Conservation (phyloP, 129 eudicot genomes). For the Logfia minima region DNA sequence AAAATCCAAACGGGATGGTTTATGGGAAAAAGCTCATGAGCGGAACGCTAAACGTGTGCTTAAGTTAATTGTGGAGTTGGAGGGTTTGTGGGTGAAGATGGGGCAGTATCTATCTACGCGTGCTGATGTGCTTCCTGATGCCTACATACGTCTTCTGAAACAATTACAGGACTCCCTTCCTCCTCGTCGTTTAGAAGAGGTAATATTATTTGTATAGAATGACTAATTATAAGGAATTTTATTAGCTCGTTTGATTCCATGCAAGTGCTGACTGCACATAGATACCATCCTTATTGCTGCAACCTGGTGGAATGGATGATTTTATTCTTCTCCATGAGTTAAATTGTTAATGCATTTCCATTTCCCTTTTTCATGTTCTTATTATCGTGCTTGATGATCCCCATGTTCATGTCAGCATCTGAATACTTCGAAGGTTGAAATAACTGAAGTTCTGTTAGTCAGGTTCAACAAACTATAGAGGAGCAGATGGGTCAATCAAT, state of each 20-base stretch:
- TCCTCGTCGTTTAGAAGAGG: slow-evolving; percentile 89
- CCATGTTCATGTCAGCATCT: background rate
- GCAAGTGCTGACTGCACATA: background rate
- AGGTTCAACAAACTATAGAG: slow-evolving; percentile 76
- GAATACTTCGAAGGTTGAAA: background rate
- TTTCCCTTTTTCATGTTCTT: background rate
- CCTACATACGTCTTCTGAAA: slow-evolving; percentile 70
- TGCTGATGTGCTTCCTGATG: slow-evolving; percentile 95
- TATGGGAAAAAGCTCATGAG: slow-evolving; percentile 95
- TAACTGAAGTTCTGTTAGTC: slow-evolving; percentile 18
- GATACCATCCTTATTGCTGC: background rate
- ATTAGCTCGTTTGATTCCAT: background rate
- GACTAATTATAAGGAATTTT: background rate
- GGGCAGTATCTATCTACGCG: slow-evolving; percentile 97
- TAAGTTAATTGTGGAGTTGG: slow-evolving; percentile 66
- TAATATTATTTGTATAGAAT: slow-evolving; percentile 18
- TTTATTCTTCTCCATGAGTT: background rate
- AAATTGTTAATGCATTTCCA: background rate
- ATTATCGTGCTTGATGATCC: background rate
- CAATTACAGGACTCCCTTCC: slow-evolving; percentile 98
- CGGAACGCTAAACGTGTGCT: slow-evolving; percentile 96
- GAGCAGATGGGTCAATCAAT: slow-evolving; percentile 77
- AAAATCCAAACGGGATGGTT: slow-evolving; percentile 53
- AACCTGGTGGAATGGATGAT: background rate
- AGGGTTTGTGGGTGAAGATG: slow-evolving; percentile 96